Base-by-base conservation (phyloP, 1,139 yeast genomes). In the Taphrina wiesneri region DNA sequence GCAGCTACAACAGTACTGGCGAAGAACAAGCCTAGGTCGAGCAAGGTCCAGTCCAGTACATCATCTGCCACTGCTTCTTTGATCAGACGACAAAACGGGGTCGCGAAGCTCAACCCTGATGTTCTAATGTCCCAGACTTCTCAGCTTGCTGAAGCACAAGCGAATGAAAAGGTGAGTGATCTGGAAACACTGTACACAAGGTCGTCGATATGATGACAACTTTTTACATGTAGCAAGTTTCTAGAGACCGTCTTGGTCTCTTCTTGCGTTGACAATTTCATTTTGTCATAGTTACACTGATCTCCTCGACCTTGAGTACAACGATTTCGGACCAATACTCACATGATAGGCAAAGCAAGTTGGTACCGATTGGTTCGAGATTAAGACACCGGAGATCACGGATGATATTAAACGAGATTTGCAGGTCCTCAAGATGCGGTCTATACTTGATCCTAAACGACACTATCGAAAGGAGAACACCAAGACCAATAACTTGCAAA, bases 401-500 rank as follows among this genome's bases (percentile, higher is more conserved):
- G 85, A 87, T 1, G 83, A 82, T 56, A 75, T 89, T 36, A 88
- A 87, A 73, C 81, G 96, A 68, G 98, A 93, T 75, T 76, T 95
- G 72, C 81, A 85, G 74, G 78, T 93, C 36, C 81, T 93, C 67
- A 87, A 90, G 73, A 90, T 92, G 79, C 85, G 99, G 77, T 86
- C 88, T 69, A 97, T 93, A 21, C 81, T 93, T 70, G 99, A 93
- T 74, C 98, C 98, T 3, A 93, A 93, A 77, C 84, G 98, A 73
- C 97, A 91, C 77, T 93, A 93, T 77, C 90, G 89, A 77, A 69
- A 69, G 23, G 71, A 67, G 13, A 68, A 67, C 36, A 63, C 69
- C 7, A 65, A 47, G 46, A 56, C 63, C 9, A 89, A 96, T 87
- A 82, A 82, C 66, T 81, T 84, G 4, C 96, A 97, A 23, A 90